Percentiles rank a stretch among this genome's conserved stretches.
Conservation (phyloP, 140 eudicot genomes). For the Flaveria floridana region DNA sequence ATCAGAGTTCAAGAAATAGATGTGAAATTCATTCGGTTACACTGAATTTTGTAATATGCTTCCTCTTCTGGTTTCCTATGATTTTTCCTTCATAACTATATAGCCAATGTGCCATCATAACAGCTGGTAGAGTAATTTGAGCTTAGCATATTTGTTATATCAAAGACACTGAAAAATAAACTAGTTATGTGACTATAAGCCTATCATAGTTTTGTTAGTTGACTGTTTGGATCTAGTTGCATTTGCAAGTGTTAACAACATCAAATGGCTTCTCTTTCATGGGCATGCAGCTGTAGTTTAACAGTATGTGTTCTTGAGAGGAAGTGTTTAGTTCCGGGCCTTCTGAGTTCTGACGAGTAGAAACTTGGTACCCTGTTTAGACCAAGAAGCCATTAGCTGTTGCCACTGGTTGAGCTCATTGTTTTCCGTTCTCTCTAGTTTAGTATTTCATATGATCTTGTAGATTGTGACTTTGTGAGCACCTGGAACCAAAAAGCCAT, state of each 20-base stretch:
- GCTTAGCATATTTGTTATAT: background rate
- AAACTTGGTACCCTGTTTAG: conserved; percentile 7
- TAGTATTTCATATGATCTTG: background rate
- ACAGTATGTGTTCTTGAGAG: background rate
- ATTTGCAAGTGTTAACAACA: background rate
- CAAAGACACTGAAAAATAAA: background rate
- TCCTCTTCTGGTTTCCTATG: background rate
- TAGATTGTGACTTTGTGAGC: background rate
- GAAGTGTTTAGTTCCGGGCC: conserved; percentile 1
- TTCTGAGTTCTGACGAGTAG: background rate
- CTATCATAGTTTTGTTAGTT: background rate
- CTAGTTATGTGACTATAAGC: background rate
- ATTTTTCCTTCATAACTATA: background rate
- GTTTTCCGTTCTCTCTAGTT: background rate
- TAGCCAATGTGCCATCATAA: background rate
- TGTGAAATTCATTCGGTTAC: background rate
- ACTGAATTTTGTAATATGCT: background rate
- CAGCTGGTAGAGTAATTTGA: conserved; percentile 9
- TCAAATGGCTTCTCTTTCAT: background rate
- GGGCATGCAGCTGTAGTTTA: background rate
- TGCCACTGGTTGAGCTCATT: background rate
- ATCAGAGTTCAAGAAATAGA: background rate
- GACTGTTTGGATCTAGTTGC: conserved; percentile 18
- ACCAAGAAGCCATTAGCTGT: no score
- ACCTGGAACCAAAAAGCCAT: background rate